Conservation (phyloP, 202 grass and related monocot species). For the Hordeum pubiflorum region DNA sequence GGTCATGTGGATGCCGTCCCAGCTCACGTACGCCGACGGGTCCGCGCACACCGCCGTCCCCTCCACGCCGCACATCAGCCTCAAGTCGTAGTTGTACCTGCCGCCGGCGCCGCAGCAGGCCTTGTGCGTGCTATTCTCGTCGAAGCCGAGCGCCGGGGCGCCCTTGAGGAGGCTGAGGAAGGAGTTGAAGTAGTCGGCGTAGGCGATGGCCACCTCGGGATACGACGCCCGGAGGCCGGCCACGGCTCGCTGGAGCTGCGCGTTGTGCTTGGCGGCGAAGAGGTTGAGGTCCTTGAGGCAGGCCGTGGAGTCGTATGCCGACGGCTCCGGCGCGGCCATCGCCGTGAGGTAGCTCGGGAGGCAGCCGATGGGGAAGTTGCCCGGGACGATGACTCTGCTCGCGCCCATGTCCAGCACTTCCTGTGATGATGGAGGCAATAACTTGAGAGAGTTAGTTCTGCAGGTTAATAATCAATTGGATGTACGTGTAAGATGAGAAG, state of each 20-base stretch:
- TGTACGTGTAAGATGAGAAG: background rate
- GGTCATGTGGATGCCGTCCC: conserved; percentile 67
- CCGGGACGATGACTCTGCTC: conserved; percentile 45
- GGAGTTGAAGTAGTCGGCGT: conserved; percentile 61
- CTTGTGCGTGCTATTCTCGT: conserved; percentile 3
- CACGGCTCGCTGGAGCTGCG: conserved; percentile 33
- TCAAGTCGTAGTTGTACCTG: conserved; percentile 38
- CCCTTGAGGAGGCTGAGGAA: conserved; percentile 24
- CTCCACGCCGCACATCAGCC: conserved; percentile 25
- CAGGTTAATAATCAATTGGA: no score
- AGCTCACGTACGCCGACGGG: conserved; percentile 41
- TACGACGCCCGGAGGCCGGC: background rate
- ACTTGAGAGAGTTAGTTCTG: background rate
- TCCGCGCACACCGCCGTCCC: conserved; percentile 25
- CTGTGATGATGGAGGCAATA: background rate
- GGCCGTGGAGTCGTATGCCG: conserved; percentile 43
- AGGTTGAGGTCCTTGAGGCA: conserved; percentile 58
- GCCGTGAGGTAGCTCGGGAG: conserved; percentile 47
- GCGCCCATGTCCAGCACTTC: conserved; percentile 66
- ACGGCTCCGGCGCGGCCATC: conserved; percentile 18
- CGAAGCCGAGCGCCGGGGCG: conserved; percentile 27
- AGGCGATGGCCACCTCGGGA: conserved; percentile 31
- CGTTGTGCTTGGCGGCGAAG: conserved; percentile 62
- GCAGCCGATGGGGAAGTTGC: conserved; percentile 81
- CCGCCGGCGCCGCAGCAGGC: conserved; percentile 48